Conservation (phyloP, 1,284 basidiomycete species). For the Entoloma clypeatum region DNA sequence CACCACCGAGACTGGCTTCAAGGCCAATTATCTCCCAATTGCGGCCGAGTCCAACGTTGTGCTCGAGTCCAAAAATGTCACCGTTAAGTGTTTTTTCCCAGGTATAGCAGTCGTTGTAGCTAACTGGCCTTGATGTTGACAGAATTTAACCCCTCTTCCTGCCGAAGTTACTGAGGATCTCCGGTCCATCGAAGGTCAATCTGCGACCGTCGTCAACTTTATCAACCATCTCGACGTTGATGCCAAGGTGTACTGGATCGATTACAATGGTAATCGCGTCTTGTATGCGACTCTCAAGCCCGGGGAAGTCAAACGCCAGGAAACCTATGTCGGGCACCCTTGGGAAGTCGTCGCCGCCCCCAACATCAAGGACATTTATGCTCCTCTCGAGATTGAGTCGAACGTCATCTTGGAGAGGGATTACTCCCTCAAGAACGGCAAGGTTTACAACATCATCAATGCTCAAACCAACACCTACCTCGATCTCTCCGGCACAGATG, state of each 20-base stretch:
- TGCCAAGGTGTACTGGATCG: slow-evolving; percentile 9
- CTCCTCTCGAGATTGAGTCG: no score
- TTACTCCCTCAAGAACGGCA: no score
- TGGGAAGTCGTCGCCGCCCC: slow-evolving; percentile 9
- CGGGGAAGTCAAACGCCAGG: slow-evolving; percentile 6
- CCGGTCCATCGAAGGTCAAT: neutral
- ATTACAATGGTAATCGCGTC: slow-evolving; percentile 1
- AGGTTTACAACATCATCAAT: no score
- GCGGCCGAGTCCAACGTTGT: slow-evolving; percentile 1
- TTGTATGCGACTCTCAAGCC: slow-evolving; percentile 4
- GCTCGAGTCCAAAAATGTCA: slow-evolving; percentile 5
- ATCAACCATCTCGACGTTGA: slow-evolving; percentile 9
- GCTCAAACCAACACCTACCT: no score
- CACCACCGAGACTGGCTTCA: slow-evolving; percentile 1
- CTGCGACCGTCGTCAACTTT: slow-evolving; percentile 13
- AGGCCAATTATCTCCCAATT: slow-evolving; percentile 5
- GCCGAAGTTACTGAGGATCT: no score
- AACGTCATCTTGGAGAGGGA: no score
- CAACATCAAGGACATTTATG: no score
- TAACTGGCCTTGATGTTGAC: no score
- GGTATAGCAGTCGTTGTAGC: neutral
- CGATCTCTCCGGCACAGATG: no score
- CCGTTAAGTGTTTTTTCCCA: neutral
- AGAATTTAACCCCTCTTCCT: no score
- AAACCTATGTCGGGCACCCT: slow-evolving; percentile 8